Percentiles rank a stretch among this genome's conserved stretches.
Conservation (phyloP, 371 early-diverging fungal genomes). For the Mortierella sp. region DNA sequence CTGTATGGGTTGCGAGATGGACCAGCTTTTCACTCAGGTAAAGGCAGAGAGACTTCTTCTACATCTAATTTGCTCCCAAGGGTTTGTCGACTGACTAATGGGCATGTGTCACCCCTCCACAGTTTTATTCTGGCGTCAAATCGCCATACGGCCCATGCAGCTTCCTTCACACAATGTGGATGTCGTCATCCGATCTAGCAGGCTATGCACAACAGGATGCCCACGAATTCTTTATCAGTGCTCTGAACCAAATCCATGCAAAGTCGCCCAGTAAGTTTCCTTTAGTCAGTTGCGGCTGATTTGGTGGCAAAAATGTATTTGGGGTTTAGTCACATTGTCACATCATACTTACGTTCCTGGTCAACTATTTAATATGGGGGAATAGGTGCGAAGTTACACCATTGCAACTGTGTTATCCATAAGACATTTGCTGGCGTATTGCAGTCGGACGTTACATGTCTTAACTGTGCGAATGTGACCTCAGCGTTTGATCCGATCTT, state of each 20-base stretch:
- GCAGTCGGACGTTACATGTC: conserved; percentile 90
- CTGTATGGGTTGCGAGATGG: conserved; percentile 96
- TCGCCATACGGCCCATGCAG: conserved; percentile 85
- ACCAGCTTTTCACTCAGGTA: conserved; percentile 79
- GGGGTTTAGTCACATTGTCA: too few relatives aligned
- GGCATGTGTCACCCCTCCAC: background rate
- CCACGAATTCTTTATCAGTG: conserved; percentile 95
- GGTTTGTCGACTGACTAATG: background rate
- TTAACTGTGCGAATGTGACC: conserved; percentile 83
- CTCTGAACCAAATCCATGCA: conserved; percentile 88
- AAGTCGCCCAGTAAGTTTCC: conserved; percentile 58
- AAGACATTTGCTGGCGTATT: conserved; percentile 91
- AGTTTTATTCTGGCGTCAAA: conserved; percentile 79
- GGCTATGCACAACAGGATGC: conserved; percentile 97
- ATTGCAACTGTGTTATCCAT: conserved; percentile 91
- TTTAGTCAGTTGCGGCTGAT: too few relatives aligned
- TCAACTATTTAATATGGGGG: too few relatives aligned
- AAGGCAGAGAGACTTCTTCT: background rate
- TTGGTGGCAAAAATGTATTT: too few relatives aligned
- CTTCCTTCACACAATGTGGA: conserved; percentile 92
- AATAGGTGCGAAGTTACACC: conserved; percentile 49
- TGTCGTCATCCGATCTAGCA: conserved; percentile 85
- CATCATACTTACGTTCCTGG: too few relatives aligned
- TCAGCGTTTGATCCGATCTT: conserved; percentile 89
- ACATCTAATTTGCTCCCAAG: background rate